A percentile compares a stretch with the other conserved stretches of the same genome.
These are phyloP conservation scores for Cyberlindnera saturnus DNA, from an alignment of 805 yeast genomes.

Conservation along the genomic window DNA sequence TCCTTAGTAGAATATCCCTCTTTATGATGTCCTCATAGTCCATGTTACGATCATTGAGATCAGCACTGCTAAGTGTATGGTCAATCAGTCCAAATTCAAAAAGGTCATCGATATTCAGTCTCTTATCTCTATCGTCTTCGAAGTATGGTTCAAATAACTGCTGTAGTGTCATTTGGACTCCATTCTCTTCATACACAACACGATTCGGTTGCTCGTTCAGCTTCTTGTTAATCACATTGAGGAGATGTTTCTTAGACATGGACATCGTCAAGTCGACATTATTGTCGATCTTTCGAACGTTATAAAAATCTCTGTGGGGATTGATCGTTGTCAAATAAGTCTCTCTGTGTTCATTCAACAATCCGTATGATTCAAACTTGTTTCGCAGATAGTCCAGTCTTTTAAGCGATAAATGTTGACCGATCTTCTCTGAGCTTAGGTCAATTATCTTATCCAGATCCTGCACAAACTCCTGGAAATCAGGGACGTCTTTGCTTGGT, in stretches of 20 bases:
- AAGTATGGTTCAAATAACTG: constrained; percentile 23
- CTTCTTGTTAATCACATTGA: constrained; percentile 33
- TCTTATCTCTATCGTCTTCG: constrained; percentile 23
- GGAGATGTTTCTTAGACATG: constrained; percentile 89
- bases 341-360: constrained; percentile 30
- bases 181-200: constrained; percentile 26
- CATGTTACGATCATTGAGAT: constrained; percentile 17
- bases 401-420: constrained; percentile 17
- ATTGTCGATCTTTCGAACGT: constrained; percentile 48
- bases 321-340: constrained; percentile 30
- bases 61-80: constrained; percentile 20
- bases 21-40: constrained; percentile 18
- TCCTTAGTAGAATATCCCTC: constrained; percentile 22
- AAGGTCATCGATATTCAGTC: constrained; percentile 24
- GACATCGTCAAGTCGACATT: constrained; percentile 97
- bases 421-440: constrained; percentile 7
- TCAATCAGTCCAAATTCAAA: constrained; percentile 25
- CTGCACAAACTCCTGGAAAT: constrained; percentile 24
- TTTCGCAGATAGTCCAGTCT: constrained; percentile 27
- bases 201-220: constrained; percentile 30
- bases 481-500: constrained; percentile 18
- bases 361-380: constrained; percentile 30
- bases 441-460: constrained; percentile 26
- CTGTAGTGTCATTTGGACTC: constrained; percentile 20
- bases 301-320: constrained; percentile 38